These are phyloP conservation scores for Rhizoclosmatium globosum DNA, from an alignment of 192 early-diverging fungal species.

Conservation along the genomic window DNA sequence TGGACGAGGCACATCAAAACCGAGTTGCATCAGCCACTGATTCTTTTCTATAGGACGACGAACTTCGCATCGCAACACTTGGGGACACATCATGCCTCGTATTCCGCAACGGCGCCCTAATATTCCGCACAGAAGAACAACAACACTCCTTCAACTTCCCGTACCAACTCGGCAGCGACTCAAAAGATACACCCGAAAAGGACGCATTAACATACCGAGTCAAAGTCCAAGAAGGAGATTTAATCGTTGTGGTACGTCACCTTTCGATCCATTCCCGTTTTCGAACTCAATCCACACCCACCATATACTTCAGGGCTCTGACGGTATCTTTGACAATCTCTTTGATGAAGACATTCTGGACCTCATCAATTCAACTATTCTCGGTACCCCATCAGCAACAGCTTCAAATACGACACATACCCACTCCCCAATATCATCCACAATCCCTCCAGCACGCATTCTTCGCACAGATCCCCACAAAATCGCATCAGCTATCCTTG, in stretches of 20 bases:
- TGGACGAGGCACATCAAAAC: no score
- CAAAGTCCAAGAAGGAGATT: conserved; percentile 90
- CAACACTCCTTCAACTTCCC: conserved; percentile 99
- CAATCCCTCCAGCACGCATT: conserved; percentile 19
- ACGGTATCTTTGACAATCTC: conserved; percentile 97
- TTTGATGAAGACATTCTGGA: conserved; percentile 98
- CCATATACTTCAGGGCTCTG: no score
- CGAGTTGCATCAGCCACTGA: not conserved
- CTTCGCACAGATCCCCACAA: conserved; percentile 66
- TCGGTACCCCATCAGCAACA: conserved; percentile 7
- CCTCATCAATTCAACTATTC: conserved; percentile 58
- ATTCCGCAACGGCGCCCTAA: conserved; percentile 84
- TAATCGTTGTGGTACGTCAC: conserved; percentile 73
- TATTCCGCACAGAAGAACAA: conserved; percentile 96
- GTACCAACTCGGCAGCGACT: conserved; percentile 91
- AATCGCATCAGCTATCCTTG: conserved; percentile 83
- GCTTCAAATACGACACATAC: not conserved
- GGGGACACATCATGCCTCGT: conserved; percentile 94
- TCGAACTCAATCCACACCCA: not conserved
- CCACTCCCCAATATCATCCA: not conserved
- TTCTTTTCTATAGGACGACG: conserved; percentile 69
- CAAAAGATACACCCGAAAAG: conserved; percentile 74
- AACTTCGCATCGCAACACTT: conserved; percentile 92
- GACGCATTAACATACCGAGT: conserved; percentile 86
- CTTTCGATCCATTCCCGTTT: not conserved